Percentiles rank a stretch among this genome's conserved stretches.
phyloP scores from a whole-genome alignment of 2,329 filamentous ascomycete species.

The Alternaria arbusti region DNA sequence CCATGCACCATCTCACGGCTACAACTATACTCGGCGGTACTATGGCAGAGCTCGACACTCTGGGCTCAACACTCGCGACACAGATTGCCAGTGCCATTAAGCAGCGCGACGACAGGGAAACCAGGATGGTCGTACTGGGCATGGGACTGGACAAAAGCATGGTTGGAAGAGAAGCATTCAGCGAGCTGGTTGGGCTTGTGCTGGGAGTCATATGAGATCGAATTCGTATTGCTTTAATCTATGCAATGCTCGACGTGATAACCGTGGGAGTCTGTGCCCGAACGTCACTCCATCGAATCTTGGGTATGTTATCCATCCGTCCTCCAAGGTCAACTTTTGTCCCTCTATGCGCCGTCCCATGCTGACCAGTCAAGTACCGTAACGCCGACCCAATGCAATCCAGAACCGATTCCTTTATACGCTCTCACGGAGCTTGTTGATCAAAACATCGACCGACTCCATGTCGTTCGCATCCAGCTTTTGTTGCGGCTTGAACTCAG shows the following conservation, averaged over 20 bases:
- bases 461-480: conserved; percentile 85
- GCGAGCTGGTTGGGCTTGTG: conserved; percentile 52
- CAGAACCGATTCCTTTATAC: conserved; percentile 13
- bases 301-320: conserved; percentile 5
- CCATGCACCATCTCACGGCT: conserved; percentile 81
- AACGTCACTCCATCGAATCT: not conserved
- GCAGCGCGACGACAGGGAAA: conserved; percentile 70
- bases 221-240: not conserved
- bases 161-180: conserved; percentile 56
- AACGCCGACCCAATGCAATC: conserved; percentile 34
- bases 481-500: conserved; percentile 62
- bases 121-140: conserved; percentile 64
- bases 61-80: conserved; percentile 87
- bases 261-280: not conserved
- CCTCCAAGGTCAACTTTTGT: not conserved
- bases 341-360: conserved; percentile 19
- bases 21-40: conserved; percentile 87
- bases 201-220: conserved; percentile 43
- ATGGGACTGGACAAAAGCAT: conserved; percentile 61
- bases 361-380: conserved; percentile 27
- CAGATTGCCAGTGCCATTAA: conserved; percentile 85
- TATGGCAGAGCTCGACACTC: conserved; percentile 75
- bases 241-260: conserved; percentile 1
- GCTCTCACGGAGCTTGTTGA: conserved; percentile 62
- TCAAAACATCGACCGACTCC: conserved; percentile 80